Base-by-base conservation (phyloP, 2,329 filamentous ascomycete genomes). In the Nothophoma quercina region DNA sequence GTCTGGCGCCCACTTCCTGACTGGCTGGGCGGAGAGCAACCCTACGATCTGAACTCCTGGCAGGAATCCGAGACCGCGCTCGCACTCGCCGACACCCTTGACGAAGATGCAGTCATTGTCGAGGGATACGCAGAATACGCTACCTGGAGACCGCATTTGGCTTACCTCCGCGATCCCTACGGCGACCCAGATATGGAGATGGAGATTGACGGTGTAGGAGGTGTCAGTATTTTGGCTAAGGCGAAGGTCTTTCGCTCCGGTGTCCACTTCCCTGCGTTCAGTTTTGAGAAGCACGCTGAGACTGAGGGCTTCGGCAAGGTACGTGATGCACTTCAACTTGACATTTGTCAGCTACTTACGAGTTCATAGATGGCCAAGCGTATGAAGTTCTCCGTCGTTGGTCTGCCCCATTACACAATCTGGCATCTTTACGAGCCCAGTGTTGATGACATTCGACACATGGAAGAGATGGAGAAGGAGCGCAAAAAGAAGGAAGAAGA, bases 341-440 rank as follows among this genome's bases (percentile, higher is more conserved):
- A 16, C 36, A 38, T n/a, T 22, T 16, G 13, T 38, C 28, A 16
- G 16, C 22, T 22, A 58, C 65, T 78, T 48, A 77, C 58, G 32
- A 15, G n/a, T 38, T 16, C 57, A 6, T 54, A 96, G 93, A 99
- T 99, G 95, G 91, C 95, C 13, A 95, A 91, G 75, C 88, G 91
- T 55, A 98, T 99, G 95, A 83, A 89, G 54, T 98, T 91, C 70
- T 96, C 93, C 0, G 95, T 99, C 15, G 89, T 99, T 52, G 95
- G 95, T 25, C 82, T 99, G 38, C 95, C 95, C 6, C 95, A 99
- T 73, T 99, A 99, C 75, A 96, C 92, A 1, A 97, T 99, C 61
- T 99, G 95, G 95, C 95, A 99, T 87, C 82, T 99, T 68, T 99
- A 99, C 79, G 95, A 99, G 76, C 95, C 95, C n/a, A 96, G 91